phyloP scores from a whole-genome alignment of 148 eudicot genomes.

The Vaccinium vitisidaea region DNA sequence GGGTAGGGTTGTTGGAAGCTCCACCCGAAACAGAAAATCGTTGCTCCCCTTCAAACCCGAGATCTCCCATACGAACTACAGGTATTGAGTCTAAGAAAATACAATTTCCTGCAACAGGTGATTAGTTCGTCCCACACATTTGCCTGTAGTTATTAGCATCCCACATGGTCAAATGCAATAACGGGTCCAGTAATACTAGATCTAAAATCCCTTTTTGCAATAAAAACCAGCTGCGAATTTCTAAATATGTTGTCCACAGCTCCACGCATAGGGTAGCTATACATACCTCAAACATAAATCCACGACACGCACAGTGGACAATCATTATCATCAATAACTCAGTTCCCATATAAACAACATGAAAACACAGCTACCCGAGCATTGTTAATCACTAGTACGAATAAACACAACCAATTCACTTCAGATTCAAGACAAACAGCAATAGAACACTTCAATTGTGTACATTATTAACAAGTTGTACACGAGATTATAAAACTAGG shows the following conservation, averaged over 20 bases:
- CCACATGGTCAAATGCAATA: neutral
- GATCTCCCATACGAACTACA: neutral
- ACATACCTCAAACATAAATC: neutral
- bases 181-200: neutral
- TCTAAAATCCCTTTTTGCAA: neutral
- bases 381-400: neutral
- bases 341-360: neutral
- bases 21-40: neutral
- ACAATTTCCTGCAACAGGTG: neutral
- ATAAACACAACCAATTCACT: neutral
- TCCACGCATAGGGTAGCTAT: neutral
- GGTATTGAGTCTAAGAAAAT: neutral
- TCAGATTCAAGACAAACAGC: neutral
- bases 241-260: neutral
- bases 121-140: neutral
- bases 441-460: neutral
- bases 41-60: neutral
- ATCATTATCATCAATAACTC: neutral
- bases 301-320: neutral
- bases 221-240: neutral
- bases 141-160: neutral
- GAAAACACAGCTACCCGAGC: neutral
- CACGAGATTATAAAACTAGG: neutral
- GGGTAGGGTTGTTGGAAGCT: neutral
- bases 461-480: neutral